Conservation (phyloP, 228 moss, liverwort and hornwort species). For the Sphagnum magellanicum region DNA sequence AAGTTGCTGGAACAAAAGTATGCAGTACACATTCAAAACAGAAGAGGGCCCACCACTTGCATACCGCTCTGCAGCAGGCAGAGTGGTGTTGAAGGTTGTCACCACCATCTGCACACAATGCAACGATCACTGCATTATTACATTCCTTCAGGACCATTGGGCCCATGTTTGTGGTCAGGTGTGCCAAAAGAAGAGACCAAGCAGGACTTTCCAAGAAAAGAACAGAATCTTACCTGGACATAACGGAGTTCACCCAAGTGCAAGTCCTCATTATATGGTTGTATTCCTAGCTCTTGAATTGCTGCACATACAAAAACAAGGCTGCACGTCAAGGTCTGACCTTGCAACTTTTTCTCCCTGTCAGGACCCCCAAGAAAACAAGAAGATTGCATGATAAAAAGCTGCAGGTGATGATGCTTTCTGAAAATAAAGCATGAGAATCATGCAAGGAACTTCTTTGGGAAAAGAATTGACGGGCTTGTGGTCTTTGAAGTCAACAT, state of each 20-base stretch:
- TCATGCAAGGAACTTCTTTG: no score
- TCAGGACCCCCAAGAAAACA: not conserved
- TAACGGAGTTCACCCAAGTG: conserved; percentile 80
- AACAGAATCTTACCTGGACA: conserved; percentile 52
- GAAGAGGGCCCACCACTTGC: conserved; percentile 38
- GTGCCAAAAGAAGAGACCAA: not conserved
- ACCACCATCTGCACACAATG: conserved; percentile 62
- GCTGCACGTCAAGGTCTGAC: not conserved
- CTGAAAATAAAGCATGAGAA: no score
- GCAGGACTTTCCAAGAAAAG: not conserved
- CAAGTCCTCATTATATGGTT: conserved; percentile 74
- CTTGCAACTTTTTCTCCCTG: not conserved
- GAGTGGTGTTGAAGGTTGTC: conserved; percentile 78
- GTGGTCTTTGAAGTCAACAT: no score
- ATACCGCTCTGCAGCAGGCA: conserved; percentile 74
- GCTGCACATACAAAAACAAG: conserved; percentile 25
- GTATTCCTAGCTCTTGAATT: conserved; percentile 57
- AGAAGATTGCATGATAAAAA: no score
- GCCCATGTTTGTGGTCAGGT: no score
- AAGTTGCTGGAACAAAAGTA: not conserved
- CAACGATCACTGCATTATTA: not conserved
- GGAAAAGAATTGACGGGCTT: no score
- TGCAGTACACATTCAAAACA: not conserved
- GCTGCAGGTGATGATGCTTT: no score
- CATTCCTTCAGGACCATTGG: not conserved